Conservation (phyloP, 2,329 filamentous ascomycete genomes). For the Grosmannia clavigera region DNA sequence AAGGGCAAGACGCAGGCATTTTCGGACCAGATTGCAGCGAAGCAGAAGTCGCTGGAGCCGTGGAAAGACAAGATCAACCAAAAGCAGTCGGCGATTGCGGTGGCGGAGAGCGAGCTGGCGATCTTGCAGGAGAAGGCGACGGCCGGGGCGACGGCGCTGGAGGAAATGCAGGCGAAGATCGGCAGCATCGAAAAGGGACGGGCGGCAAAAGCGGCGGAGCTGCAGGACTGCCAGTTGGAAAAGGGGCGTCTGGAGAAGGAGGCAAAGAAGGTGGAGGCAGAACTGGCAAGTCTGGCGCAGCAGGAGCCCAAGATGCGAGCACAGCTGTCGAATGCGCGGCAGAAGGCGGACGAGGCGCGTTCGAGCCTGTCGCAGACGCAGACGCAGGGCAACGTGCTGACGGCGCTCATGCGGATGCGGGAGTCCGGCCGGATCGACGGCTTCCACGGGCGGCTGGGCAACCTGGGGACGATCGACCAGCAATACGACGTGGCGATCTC, state of each 20-base stretch:
- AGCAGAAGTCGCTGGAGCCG: slow-evolving; percentile 88
- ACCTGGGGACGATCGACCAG: slow-evolving; percentile 83
- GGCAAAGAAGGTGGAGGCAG: slow-evolving; percentile 54
- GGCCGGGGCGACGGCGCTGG: slow-evolving; percentile 69
- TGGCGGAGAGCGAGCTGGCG: slow-evolving; percentile 86
- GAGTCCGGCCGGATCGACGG: slow-evolving; percentile 95
- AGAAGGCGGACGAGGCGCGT: slow-evolving; percentile 92
- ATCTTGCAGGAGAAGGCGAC: slow-evolving; percentile 86
- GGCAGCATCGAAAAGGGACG: slow-evolving; percentile 59
- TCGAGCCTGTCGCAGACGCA: slow-evolving; percentile 83
- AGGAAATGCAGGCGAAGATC: slow-evolving; percentile 75
- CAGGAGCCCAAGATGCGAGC: slow-evolving; percentile 74
- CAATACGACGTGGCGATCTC: slow-evolving; percentile 98
- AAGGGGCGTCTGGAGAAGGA: slow-evolving; percentile 65
- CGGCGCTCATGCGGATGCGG: slow-evolving; percentile 84
- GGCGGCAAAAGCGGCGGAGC: slow-evolving; percentile 56
- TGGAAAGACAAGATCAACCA: slow-evolving; percentile 97
- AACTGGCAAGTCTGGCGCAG: slow-evolving; percentile 58
- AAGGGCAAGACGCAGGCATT: slow-evolving; percentile 94
- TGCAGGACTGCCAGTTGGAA: slow-evolving; percentile 63
- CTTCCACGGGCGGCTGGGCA: slow-evolving; percentile 89
- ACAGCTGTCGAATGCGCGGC: slow-evolving; percentile 77
- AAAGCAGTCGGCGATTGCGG: slow-evolving; percentile 85
- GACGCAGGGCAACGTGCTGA: slow-evolving; percentile 83
- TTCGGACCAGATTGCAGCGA: slow-evolving; percentile 80